A percentile compares a stretch with the other conserved stretches of the same genome.
These are phyloP conservation scores for Aquanectria penicillioides DNA, from an alignment of 2,329 filamentous ascomycete genomes.

Conservation along the genomic window DNA sequence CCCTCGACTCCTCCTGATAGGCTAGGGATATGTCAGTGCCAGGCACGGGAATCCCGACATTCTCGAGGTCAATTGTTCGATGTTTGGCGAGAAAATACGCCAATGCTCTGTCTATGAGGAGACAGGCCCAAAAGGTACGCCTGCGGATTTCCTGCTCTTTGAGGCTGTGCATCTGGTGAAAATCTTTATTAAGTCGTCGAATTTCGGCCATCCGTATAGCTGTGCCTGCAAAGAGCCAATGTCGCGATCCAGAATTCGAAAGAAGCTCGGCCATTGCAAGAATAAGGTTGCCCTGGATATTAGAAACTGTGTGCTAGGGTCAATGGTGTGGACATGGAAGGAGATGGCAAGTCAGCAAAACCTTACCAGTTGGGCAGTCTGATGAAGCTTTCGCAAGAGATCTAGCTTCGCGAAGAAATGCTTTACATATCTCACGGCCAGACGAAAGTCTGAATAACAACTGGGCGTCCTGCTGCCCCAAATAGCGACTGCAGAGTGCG, in stretches of 20 bases:
- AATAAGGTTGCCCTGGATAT: constrained; percentile 32
- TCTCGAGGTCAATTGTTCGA: constrained; percentile 10
- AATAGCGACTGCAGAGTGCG: constrained; percentile 19
- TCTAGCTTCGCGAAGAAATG: background rate
- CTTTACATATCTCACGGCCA: background rate
- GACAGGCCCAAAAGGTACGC: constrained; percentile 42
- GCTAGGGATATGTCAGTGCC: constrained; percentile 24
- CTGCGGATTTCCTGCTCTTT: constrained; percentile 38
- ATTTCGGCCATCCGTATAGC: constrained; percentile 40
- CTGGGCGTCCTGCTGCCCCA: background rate
- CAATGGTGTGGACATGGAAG: background rate
- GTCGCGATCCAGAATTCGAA: constrained; percentile 32
- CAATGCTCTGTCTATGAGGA: constrained; percentile 12
- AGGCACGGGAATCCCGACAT: constrained; percentile 25
- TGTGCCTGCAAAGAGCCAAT: constrained; percentile 35
- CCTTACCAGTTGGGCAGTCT: constrained; percentile 23
- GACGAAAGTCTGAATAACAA: background rate
- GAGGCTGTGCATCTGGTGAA: constrained; percentile 34
- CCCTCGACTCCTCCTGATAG: constrained; percentile 28
- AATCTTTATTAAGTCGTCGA: constrained; percentile 39
- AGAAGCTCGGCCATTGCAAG: constrained; percentile 35
- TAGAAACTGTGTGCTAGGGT: constrained; percentile 12
- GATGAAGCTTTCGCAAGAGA: constrained; percentile 15
- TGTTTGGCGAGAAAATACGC: constrained; percentile 31
- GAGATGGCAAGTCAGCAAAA: background rate